These are phyloP conservation scores for Phellopilus nigrolimitatus DNA, from an alignment of 1,284 basidiomycete genomes.

Conservation along the genomic window DNA sequence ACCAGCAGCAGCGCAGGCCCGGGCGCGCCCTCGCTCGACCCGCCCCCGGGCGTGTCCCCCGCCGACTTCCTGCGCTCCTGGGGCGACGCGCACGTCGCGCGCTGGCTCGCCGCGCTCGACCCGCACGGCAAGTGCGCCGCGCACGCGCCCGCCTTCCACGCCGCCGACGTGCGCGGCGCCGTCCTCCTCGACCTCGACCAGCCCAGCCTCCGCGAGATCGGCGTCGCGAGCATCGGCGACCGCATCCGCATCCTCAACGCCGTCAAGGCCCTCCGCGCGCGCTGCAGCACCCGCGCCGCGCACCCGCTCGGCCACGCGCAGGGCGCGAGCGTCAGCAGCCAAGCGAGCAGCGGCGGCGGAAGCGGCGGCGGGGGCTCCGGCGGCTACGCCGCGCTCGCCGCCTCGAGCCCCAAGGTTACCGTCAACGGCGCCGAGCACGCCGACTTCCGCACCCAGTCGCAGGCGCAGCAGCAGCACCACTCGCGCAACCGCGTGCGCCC, in stretches of 20 bases:
- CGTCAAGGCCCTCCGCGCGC: slow-evolving; percentile 70
- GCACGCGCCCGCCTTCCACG: slow-evolving; percentile 67
- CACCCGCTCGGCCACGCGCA: slow-evolving; percentile 2
- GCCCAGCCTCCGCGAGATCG: slow-evolving; percentile 82
- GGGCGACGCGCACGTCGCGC: slow-evolving; percentile 64
- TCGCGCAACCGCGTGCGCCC: slow-evolving; percentile 51
- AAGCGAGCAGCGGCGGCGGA: slow-evolving; percentile 26
- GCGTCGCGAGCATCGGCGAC: slow-evolving; percentile 84
- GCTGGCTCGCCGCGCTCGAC: slow-evolving; percentile 62
- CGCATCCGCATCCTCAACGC: slow-evolving; percentile 80
- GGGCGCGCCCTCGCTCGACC: slow-evolving; percentile 39
- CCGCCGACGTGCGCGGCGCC: slow-evolving; percentile 86
- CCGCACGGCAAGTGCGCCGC: slow-evolving; percentile 51
- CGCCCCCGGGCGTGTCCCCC: slow-evolving; percentile 54
- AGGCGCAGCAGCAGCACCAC: slow-evolving; percentile 29
- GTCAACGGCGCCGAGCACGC: slow-evolving; percentile 20
- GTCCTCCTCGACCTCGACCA: slow-evolving; percentile 88
- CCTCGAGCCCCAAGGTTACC: slow-evolving; percentile 21
- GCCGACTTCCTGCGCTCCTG: slow-evolving; percentile 62
- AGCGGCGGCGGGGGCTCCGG: slow-evolving; percentile 13
- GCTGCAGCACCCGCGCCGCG: slow-evolving; percentile 20
- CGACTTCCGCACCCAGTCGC: slow-evolving; percentile 13
- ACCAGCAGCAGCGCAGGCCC: slow-evolving; percentile 35
- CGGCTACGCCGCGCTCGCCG: background rate
- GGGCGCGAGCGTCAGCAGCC: slow-evolving; percentile 13